Conservation (phyloP, 1,284 basidiomycete genomes). For the Pseudozyma pruni region DNA sequence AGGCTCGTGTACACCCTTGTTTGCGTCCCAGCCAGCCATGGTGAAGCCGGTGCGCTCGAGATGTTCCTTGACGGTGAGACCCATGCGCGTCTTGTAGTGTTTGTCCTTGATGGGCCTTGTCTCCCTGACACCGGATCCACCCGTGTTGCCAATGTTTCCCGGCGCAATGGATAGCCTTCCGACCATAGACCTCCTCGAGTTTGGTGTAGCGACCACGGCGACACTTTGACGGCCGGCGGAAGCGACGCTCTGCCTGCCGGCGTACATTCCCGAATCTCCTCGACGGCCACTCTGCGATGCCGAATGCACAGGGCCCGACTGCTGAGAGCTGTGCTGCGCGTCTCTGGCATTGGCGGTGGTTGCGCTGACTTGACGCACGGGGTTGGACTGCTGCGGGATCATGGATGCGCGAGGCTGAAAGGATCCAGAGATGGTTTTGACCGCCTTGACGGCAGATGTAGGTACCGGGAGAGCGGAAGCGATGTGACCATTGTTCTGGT, state of each 20-base stretch:
- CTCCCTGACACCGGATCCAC: conserved; percentile 36
- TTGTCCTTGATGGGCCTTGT: conserved; percentile 56
- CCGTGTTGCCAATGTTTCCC: conserved; percentile 39
- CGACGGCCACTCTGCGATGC: conserved; percentile 31
- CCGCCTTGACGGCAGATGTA: conserved; percentile 44
- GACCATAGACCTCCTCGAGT: conserved; percentile 42
- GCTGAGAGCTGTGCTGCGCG: conserved; percentile 18
- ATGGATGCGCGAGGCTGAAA: conserved; percentile 48
- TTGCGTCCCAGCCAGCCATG: conserved; percentile 55
- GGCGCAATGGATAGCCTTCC: conserved; percentile 53
- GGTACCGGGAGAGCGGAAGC: conserved; percentile 44
- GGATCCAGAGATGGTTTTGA: conserved; percentile 32
- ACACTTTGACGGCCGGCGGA: conserved; percentile 49
- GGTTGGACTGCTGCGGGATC: conserved; percentile 43
- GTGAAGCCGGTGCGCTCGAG: conserved; percentile 61
- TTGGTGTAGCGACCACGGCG: conserved; percentile 52
- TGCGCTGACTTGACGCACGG: conserved; percentile 23
- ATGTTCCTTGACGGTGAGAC: conserved; percentile 54
- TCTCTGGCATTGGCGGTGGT: conserved; percentile 9
- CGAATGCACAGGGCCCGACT: conserved; percentile 29
- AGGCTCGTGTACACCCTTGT: conserved; percentile 62
- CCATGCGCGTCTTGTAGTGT: conserved; percentile 58
- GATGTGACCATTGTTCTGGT: conserved; percentile 51
- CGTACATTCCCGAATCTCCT: conserved; percentile 38
- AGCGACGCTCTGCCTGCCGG: conserved; percentile 45